A percentile compares a stretch with the other conserved stretches of the same genome.
Conservation (phyloP, 148 eudicot genomes). For the Simmondsia chinensis region DNA sequence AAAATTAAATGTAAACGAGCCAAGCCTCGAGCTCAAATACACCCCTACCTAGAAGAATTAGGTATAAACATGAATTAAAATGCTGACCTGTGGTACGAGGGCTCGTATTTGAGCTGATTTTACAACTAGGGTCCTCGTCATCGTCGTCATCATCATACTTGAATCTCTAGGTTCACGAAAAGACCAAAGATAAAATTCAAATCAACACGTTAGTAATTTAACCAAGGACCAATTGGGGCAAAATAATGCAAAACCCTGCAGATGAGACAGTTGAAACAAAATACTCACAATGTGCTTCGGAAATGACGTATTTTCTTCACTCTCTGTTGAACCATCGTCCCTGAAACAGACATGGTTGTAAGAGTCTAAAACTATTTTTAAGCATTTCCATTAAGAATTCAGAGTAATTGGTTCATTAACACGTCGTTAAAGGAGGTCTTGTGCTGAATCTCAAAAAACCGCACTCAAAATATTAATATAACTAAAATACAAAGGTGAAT, state of each 20-base stretch:
- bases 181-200: background rate
- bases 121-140: conserved; percentile 1
- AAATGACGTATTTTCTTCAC: conserved; percentile 12
- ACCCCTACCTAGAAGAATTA: background rate
- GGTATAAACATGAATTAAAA: background rate
- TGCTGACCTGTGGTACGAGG: conserved; percentile 3
- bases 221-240: background rate
- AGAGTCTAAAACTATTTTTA: too few species aligned
- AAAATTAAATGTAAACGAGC: too few species aligned
- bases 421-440: too few species aligned
- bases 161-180: conserved; percentile 14
- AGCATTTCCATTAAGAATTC: background rate
- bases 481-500: too few species aligned
- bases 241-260: background rate
- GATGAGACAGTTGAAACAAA: background rate
- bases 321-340: conserved; percentile 28
- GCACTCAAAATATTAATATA: too few species aligned
- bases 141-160: conserved; percentile 30
- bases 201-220: background rate
- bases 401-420: too few species aligned
- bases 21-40: background rate
- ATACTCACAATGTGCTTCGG: conserved; percentile 38
- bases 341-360: conserved; percentile 20
- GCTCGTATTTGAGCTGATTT: conserved; percentile 3
- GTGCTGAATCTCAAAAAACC: too few species aligned